Conservation (phyloP, 1,284 basidiomycete genomes). For the Sporisorium reilianum region DNA sequence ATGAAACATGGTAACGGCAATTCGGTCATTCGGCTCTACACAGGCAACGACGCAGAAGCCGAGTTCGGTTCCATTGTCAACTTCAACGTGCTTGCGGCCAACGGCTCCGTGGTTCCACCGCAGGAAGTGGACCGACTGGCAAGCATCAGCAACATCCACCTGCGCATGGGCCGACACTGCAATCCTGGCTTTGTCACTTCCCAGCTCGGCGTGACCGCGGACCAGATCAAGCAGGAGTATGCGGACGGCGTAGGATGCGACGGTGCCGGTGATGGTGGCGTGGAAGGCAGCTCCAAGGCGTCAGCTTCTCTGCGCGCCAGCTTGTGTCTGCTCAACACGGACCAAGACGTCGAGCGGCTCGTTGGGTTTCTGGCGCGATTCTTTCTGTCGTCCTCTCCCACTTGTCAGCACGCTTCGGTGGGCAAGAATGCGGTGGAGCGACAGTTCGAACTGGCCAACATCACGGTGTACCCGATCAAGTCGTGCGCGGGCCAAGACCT, state of each 20-base stretch:
- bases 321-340: conserved; percentile 49
- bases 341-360: conserved; percentile 47
- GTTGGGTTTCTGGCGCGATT: conserved; percentile 48
- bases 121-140: conserved; percentile 55
- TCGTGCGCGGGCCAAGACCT: conserved; percentile 52
- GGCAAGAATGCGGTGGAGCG: neutral
- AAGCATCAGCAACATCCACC: conserved; percentile 54
- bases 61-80: conserved; percentile 53
- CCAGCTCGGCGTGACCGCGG: conserved; percentile 34
- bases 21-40: conserved; percentile 32
- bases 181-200: conserved; percentile 54
- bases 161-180: conserved; percentile 59
- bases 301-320: conserved; percentile 47
- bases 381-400: conserved; percentile 26
- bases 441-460: conserved; percentile 29
- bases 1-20: conserved; percentile 45
- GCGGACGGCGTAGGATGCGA: conserved; percentile 56
- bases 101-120: conserved; percentile 36
- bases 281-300: conserved; percentile 7
- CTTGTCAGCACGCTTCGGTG: neutral
- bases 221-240: conserved; percentile 45
- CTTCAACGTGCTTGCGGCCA: conserved; percentile 45
- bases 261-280: conserved; percentile 21
- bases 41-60: neutral
- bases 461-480: conserved; percentile 58